phyloP scores from a whole-genome alignment of 495 filamentous ascomycete species.

The Xylaria flabelliformis region DNA sequence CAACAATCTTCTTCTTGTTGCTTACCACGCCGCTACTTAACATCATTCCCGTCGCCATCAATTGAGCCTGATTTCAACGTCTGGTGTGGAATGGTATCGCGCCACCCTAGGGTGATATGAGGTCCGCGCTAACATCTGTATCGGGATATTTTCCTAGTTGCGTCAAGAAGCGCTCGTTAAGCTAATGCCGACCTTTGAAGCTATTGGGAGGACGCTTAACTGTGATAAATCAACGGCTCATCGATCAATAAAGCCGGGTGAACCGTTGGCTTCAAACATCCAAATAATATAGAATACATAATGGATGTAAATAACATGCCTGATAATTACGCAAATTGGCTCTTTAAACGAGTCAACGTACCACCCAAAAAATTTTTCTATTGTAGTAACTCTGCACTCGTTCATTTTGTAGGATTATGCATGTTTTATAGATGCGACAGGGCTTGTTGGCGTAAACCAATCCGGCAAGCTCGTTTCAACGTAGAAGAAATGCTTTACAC shows the following conservation, averaged over 20 bases:
- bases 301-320: not conserved
- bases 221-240: not conserved
- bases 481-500: not conserved
- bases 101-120: not conserved
- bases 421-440: not conserved
- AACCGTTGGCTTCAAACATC: not conserved
- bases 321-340: not conserved
- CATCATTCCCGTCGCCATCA: not conserved
- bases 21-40: not conserved
- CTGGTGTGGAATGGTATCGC: not conserved
- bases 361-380: not conserved
- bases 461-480: constrained; percentile 1
- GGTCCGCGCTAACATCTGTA: not conserved
- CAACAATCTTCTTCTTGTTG: not conserved
- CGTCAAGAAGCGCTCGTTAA: not conserved
- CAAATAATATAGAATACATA: not conserved
- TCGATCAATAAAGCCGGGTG: not conserved
- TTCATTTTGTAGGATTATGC: not conserved
- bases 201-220: not conserved
- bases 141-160: not conserved
- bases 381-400: not conserved
- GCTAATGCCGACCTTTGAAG: not conserved
- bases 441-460: not conserved
- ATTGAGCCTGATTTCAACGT: not conserved
- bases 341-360: not conserved